phyloP scores from a whole-genome alignment of 192 early-diverging fungal genomes.

The Rhizoclosmatium sp. region DNA sequence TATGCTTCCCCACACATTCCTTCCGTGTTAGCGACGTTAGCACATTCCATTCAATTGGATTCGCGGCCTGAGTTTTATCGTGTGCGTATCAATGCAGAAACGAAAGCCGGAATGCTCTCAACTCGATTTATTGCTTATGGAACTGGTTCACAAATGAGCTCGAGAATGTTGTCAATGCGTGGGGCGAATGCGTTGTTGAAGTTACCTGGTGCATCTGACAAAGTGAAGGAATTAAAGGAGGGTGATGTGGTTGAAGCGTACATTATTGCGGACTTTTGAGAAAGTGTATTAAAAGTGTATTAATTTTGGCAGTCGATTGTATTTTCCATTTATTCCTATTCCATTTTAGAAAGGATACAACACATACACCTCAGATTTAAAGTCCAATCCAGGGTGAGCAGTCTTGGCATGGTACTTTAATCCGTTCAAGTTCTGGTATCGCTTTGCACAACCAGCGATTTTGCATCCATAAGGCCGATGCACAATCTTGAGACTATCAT shows the following conservation, averaged over 20 bases:
- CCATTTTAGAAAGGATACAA: conserved; percentile 40
- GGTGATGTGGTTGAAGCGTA: conserved; percentile 62
- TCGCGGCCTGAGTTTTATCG: conserved; percentile 75
- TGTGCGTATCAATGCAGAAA: conserved; percentile 47
- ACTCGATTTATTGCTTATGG: conserved; percentile 46
- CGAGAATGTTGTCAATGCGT: conserved; percentile 74
- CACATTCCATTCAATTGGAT: conserved; percentile 66
- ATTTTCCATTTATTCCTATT: not conserved
- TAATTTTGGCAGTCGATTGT: too few species aligned
- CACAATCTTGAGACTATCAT: conserved; percentile 41
- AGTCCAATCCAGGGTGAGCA: conserved; percentile 46
- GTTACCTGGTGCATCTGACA: conserved; percentile 62
- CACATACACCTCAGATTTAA: conserved; percentile 45
- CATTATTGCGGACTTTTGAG: conserved; percentile 49
- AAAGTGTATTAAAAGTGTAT: not conserved
- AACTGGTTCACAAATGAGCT: conserved; percentile 75
- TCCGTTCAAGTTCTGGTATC: conserved; percentile 96
- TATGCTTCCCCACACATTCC: conserved; percentile 59
- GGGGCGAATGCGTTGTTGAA: conserved; percentile 80
- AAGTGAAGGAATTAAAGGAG: conserved; percentile 32
- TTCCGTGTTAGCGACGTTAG: conserved; percentile 54
- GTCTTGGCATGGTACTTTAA: conserved; percentile 87
- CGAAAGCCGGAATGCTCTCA: not conserved
- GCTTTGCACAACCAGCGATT: conserved; percentile 76
- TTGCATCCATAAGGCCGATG: conserved; percentile 51